Conservation (phyloP, 768 basidiomycete species). For the Tulasnella calospora region DNA sequence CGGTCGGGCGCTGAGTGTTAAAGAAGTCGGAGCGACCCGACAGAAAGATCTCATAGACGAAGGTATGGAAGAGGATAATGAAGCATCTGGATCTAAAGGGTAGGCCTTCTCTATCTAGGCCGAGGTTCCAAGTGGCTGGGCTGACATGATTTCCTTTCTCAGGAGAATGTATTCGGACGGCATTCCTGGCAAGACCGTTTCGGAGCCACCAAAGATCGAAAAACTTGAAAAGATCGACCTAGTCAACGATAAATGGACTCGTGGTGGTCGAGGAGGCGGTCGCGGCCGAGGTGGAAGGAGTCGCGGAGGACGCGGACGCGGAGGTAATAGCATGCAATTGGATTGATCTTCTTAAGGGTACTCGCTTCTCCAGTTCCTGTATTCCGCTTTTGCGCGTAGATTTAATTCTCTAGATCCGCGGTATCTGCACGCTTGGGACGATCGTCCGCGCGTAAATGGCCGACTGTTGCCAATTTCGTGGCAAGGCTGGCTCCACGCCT, state of each 20-base stretch:
- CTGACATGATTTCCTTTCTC: neutral
- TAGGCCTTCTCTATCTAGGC: neutral
- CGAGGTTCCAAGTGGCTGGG: neutral
- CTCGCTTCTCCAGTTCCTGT: neutral
- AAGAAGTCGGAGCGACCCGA: constrained; percentile 14
- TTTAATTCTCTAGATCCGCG: neutral
- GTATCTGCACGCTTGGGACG: neutral
- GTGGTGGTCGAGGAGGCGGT: constrained; percentile 20
- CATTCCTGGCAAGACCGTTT: constrained; percentile 14
- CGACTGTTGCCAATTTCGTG: neutral
- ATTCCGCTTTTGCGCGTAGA: neutral
- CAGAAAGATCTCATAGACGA: neutral
- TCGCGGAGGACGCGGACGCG: constrained; percentile 9
- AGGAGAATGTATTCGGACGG: constrained; percentile 26
- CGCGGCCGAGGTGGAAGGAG: constrained; percentile 12
- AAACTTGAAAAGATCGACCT: constrained; percentile 6
- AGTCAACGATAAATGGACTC: constrained; percentile 17
- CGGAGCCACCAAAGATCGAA: constrained; percentile 17
- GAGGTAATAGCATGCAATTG: constrained; percentile 16
- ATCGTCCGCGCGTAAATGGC: neutral
- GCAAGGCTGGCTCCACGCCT: neutral
- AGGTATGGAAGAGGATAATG: constrained; percentile 13
- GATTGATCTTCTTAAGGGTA: neutral
- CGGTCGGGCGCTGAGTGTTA: constrained; percentile 19
- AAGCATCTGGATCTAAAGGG: constrained; percentile 13